These are phyloP conservation scores for Dendrobium nobile DNA, from an alignment of 106 monocot species.

Conservation along the genomic window DNA sequence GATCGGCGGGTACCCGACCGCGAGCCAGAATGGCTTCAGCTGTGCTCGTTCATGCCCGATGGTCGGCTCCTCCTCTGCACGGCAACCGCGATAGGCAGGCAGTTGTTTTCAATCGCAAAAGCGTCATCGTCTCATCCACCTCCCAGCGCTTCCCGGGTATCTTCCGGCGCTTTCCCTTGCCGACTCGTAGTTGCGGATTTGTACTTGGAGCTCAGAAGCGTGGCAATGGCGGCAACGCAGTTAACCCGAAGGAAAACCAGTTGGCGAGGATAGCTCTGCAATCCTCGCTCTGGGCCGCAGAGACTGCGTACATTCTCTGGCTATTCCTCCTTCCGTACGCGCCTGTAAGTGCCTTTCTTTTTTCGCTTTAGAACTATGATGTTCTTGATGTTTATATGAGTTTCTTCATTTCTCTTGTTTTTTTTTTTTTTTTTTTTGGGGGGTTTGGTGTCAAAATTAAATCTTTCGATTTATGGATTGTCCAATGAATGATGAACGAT, in stretches of 20 bases:
- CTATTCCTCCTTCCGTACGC: constrained; percentile 93
- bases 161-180: neutral
- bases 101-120: neutral
- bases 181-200: neutral
- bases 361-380: neutral
- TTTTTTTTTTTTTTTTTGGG: neutral
- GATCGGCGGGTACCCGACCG: too few species aligned
- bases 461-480: too few species aligned
- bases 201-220: neutral
- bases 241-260: neutral
- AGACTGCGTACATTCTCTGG: constrained; percentile 76
- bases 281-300: constrained; percentile 59
- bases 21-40: neutral
- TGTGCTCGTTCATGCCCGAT: neutral
- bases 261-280: constrained; percentile 18
- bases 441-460: too few species aligned
- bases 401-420: neutral
- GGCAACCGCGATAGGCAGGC: neutral
- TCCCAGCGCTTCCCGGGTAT: too few species aligned
- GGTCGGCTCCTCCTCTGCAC: neutral
- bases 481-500: too few species aligned
- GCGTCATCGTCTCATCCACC: neutral
- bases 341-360: constrained; percentile 25
- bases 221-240: neutral
- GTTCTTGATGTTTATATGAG: too few species aligned